Base-by-base conservation (phyloP, 441 rosid species). In the Pelargonium myrrhifolium region DNA sequence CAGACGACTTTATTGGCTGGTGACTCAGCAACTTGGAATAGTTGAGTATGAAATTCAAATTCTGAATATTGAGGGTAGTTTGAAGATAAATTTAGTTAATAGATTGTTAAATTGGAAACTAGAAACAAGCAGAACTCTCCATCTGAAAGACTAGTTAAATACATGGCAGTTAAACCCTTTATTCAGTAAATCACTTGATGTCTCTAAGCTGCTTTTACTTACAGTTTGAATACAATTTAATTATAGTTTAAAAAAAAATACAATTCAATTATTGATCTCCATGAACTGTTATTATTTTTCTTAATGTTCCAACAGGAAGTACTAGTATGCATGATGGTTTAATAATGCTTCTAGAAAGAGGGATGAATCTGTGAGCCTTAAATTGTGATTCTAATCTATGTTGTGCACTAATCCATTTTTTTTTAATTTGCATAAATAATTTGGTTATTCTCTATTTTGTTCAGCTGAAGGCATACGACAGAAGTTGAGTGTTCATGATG, bases 401-500 rank as follows among this genome's bases (percentile, higher is more conserved):
- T 67, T 65, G 24, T 60, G 37, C 31, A 60, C 15, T 20, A 26
- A 6, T 15, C 64, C 37, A 60, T 20, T 4, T 0, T 17, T 21
- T 17, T 14, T 55, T n/a, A 1, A 51, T 40, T 68, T 4, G 49
- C 51, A 26, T 12, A 42, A 24, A 62, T 61, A 47, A 39, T 31
- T 6, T 43, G 39, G 28, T 74, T 55, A 69, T 71, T 69, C 68
- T 65, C 22, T 65, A 68, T 72, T 66, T 73, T 24, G 18, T 83
- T 73, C 92, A 92, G 98, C 81, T 81, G 93, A 90, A 75, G 82
- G 88, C 71, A 78, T 87, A 67, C 84, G 80, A 7, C 89, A 83
- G 85, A 92, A 87, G 86, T 72, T 90, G 80, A 78, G 62, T 68
- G 80, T 58, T 71, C 85, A 84, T 67, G 91, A 90, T 75, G 79